Evolutionary conservation across 2,329 filamentous ascomycete genomes (phyloP), one percentile per base, ranked within the genome.

Genomic region (Diaporthe citriasiana): DNA sequence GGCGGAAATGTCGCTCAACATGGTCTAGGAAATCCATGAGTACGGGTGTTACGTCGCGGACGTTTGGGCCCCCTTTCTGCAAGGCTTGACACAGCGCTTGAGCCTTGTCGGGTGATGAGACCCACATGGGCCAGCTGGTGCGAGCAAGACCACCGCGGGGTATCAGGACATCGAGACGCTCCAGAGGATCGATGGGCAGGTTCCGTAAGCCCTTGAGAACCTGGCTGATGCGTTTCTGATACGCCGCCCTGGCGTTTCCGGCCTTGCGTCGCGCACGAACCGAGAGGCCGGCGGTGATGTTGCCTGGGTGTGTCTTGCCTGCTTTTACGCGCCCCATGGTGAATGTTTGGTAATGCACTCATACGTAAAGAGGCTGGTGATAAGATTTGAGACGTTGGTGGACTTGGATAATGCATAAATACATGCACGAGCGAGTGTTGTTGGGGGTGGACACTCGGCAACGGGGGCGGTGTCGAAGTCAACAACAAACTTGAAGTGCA

Each of bases 1-100:
- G 33, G 17, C 45, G 3, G 17, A 68, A 53, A 22, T 68, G 63
- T 12, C 63, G 47, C 9, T 68, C 63, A 25, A 68, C 63, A 27
- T 68, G 63, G 33, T 68, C 33, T 12, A 68, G 63, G 15, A 68
- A 53, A 33, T 53, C 47, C 63, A 68, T 68, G 47, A 68, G 63
- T n/a, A 53, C 30, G 19, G 63, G 63, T 5, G 63, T 53, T 8
- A 68, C 22, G 63, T 68, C 63, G 12, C 63, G 45, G 63, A 33
- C 47, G 47, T 68, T 27, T n/a, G 63, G 63, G 33, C 13, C n/a
- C 8, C 53, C 33, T 17, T 30, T 68, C n/a, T 68, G 63, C 33
- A 68, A 40, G 63, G 63, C 63, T 50, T 53, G 63, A 53, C 63
- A 68, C 47, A 68, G n/a, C 47, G 35, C 19, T 13, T 53, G 47